Base-by-base conservation (phyloP, 202 grass and related monocot genomes). In the Musa balbisiana region DNA sequence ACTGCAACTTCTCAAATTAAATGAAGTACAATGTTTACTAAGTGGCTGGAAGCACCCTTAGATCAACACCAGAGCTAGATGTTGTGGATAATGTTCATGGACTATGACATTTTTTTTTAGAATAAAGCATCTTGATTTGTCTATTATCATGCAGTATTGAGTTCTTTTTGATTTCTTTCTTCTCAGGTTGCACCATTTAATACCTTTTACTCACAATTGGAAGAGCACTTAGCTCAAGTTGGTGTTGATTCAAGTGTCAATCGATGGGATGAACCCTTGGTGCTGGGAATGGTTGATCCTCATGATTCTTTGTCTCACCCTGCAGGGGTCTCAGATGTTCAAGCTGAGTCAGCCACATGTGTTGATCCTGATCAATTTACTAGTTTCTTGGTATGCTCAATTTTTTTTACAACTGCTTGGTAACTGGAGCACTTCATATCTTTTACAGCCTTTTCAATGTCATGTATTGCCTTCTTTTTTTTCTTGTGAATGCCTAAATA, bases 101-200 rank as follows among this genome's bases (percentile, higher is more conserved):
- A 43, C 33, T 43, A 43, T 1, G 4, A 43, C 33, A 43, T 43
- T 6, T 43, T 43, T 33, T 6, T 43, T 43, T 43, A 43, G 33
- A 43, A 43, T 43, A 43, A 43, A 43, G 33, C 4, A 43, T 43
- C 33, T 64, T 64, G 62, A 64, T 64, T 26, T 65, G 63, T 43
- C 33, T 43, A 43, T 43, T 43, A 43, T 43, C 33, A 43, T 43
- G 33, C 33, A 43, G 33, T 6, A 43, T 14, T 24, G 9, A 53
- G 76, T 62, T 76, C 59, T 78, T 53, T 67, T 26, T 78, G 72
- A 56, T 66, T 20, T 72, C 17, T 84, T 70, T 73, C 16, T 29
- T 77, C 72, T 87, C 83, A 95, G 91, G 91, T 99, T 85, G 95
- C 91, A 80, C 95, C 95, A 73, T 99, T 99, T 83, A 99, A 95